A percentile compares a stretch with the other conserved stretches of the same genome.
These are phyloP conservation scores for Nematocida sp. DNA, from an alignment of 371 early-diverging fungal genomes.

Conservation along the genomic window DNA sequence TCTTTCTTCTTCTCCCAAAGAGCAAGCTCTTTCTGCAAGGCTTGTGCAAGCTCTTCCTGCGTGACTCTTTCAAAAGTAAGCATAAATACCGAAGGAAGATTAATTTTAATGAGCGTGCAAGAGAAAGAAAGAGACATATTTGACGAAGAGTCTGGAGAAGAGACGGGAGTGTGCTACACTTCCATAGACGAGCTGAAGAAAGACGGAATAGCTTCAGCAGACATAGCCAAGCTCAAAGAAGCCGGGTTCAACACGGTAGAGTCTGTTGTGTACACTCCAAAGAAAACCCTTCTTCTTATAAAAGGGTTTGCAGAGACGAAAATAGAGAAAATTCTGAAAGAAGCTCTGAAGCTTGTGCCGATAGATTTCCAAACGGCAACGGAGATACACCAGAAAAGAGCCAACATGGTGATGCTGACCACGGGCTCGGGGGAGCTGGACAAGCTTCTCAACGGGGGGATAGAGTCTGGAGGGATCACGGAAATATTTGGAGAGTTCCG, in stretches of 20 bases:
- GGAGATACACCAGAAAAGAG: constrained; percentile 77
- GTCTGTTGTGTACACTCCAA: constrained; percentile 85
- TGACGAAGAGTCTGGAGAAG: constrained; percentile 62
- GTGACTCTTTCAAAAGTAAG: constrained; percentile 6
- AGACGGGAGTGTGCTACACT: constrained; percentile 50
- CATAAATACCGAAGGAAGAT: neutral
- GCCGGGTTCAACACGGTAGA: constrained; percentile 90
- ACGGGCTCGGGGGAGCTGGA: constrained; percentile 91
- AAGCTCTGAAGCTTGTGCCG: constrained; percentile 83
- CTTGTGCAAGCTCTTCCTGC: constrained; percentile 3
- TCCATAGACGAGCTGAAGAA: constrained; percentile 67
- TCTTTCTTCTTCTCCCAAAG: constrained; percentile 22
- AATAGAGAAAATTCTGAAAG: constrained; percentile 86
- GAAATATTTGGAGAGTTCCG: constrained; percentile 99
- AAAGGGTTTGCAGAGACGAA: constrained; percentile 96
- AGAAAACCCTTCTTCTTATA: constrained; percentile 76
- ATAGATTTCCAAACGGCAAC: constrained; percentile 94
- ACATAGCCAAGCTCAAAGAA: constrained; percentile 77
- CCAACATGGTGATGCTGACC: constrained; percentile 75
- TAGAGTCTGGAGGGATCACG: constrained; percentile 95
- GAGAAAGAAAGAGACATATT: constrained; percentile 58
- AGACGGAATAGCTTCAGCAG: constrained; percentile 73
- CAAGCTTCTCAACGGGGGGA: constrained; percentile 83
- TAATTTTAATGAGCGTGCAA: constrained; percentile 7
- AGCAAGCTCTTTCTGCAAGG: neutral